phyloP scores from a whole-genome alignment of 2,329 filamentous ascomycete species.

The Chaetothyriales sp. region DNA sequence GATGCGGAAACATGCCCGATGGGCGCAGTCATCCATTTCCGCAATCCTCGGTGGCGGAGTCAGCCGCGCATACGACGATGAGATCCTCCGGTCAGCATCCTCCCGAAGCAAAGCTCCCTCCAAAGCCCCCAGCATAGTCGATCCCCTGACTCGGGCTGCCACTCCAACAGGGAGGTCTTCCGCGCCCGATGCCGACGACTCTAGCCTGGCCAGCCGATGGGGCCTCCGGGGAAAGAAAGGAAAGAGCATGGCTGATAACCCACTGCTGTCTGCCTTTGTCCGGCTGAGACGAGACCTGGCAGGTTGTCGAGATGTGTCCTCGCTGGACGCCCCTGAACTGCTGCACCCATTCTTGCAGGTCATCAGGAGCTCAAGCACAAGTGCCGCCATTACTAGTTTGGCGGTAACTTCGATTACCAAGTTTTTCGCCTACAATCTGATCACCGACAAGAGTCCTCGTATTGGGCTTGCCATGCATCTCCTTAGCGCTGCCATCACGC shows the following conservation, averaged over 20 bases:
- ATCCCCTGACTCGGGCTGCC: slow-evolving; percentile 1
- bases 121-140: slow-evolving; percentile 9
- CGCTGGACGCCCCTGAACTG: slow-evolving; percentile 76
- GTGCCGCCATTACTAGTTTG: slow-evolving; percentile 87
- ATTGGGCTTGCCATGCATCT: slow-evolving; percentile 87
- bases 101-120: slow-evolving; percentile 5
- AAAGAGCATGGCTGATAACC: slow-evolving; percentile 94
- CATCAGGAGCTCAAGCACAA: slow-evolving; percentile 89
- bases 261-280: slow-evolving; percentile 86
- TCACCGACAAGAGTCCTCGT: slow-evolving; percentile 68
- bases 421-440: slow-evolving; percentile 88
- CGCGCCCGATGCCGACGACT: slow-evolving; percentile 25
- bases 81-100: slow-evolving; percentile 24
- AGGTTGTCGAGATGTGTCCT: slow-evolving; percentile 73
- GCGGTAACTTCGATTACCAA: slow-evolving; percentile 88
- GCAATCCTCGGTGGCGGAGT: slow-evolving; percentile 69
- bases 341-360: slow-evolving; percentile 92
- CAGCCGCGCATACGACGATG: slow-evolving; percentile 32
- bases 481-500: slow-evolving; percentile 84
- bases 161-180: neutral
- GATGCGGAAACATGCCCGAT: slow-evolving; percentile 94
- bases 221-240: slow-evolving; percentile 86
- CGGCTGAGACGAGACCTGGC: slow-evolving; percentile 77
- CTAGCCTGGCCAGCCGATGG: slow-evolving; percentile 64
- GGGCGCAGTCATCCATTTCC: slow-evolving; percentile 88